Base-by-base conservation (phyloP, 1,284 basidiomycete species). In the Moesziomyces parantarcticus region DNA sequence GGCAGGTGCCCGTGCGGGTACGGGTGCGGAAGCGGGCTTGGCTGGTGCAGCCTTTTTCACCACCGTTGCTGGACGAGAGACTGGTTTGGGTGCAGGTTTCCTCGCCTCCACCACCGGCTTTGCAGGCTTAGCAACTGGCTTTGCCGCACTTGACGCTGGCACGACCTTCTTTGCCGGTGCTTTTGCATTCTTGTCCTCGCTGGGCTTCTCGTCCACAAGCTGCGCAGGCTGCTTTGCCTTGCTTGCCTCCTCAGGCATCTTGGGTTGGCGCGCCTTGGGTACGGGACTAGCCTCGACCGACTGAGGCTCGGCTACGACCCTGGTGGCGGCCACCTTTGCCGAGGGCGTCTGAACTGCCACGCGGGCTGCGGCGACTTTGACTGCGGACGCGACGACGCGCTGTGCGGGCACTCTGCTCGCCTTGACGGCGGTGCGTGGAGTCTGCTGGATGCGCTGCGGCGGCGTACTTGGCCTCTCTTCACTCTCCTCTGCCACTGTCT, bases 381-480 rank as follows among this genome's bases (percentile, higher is more conserved):
- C 62, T 10, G 62, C 68, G 2, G 46, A 51, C 44, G 58, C 45
- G 11, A 34, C 50, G 18, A 66, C 62, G 2, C 68, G 46, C 21
- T 71, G 62, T n/a, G 62, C 62, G 8, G 58, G 62, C 4, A 71
- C 68, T 16, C 68, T 29, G 48, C 55, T 71, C 13, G 68, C 68
- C 25, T 71, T 71, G 50, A 65, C 61, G 8, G 50, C 58, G 3
- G 58, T 64, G 2, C 50, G 32, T 0, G 68, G 68, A 6, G 68
- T 71, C 21, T 66, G 58, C 54, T 57, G 26, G 0, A 52, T 39
- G 14, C 52, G 49, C n/a, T 59, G 55, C 5, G 59, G 49, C 7
- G 66, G 60, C 8, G 59, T 63, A 22, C 14, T 34, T 3, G 59
- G 59, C 21, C 56, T 48, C 1, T 48, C 46, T 0, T 32, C 44